Conservation (phyloP, 495 filamentous ascomycete species). For the Xylaria sp. region DNA sequence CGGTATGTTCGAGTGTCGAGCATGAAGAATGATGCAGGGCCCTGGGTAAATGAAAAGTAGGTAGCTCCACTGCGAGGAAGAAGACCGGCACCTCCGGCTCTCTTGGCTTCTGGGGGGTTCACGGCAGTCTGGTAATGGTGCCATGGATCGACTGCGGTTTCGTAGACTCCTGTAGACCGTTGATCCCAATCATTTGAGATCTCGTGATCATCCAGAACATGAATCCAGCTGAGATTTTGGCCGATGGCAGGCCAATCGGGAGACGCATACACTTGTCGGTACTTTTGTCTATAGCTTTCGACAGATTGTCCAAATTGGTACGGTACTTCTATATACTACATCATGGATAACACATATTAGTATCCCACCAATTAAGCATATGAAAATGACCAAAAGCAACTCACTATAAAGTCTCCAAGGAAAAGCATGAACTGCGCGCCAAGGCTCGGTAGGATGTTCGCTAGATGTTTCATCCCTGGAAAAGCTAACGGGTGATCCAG, state of each 20-base stretch:
- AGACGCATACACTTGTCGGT: conserved; percentile 90
- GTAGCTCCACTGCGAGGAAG: conserved; percentile 61
- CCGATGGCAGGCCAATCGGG: conserved; percentile 80
- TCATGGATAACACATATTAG: not conserved
- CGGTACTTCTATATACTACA: conserved; percentile 84
- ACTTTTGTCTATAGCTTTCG: conserved; percentile 85
- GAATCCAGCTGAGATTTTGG: conserved; percentile 87
- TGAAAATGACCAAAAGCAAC: not conserved
- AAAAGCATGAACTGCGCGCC: conserved; percentile 92
- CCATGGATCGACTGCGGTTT: conserved; percentile 83
- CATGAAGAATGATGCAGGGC: conserved; percentile 93
- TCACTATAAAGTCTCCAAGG: conserved; percentile 89
- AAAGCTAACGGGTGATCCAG: conserved; percentile 81
- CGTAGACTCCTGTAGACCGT: conserved; percentile 41
- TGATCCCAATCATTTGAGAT: conserved; percentile 66
- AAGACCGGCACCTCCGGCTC: conserved; percentile 43
- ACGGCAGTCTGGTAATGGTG: conserved; percentile 80
- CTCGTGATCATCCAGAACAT: conserved; percentile 95
- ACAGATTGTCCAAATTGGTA: conserved; percentile 71
- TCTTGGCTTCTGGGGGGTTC: conserved; percentile 74
- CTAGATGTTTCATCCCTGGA: conserved; percentile 75
- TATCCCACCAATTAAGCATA: not conserved
- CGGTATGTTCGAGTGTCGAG: conserved; percentile 91
- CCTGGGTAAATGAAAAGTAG: conserved; percentile 87
- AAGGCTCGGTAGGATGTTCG: conserved; percentile 66